Base-by-base conservation (phyloP, 805 yeast species). In the Wickerhamomyces alni region DNA sequence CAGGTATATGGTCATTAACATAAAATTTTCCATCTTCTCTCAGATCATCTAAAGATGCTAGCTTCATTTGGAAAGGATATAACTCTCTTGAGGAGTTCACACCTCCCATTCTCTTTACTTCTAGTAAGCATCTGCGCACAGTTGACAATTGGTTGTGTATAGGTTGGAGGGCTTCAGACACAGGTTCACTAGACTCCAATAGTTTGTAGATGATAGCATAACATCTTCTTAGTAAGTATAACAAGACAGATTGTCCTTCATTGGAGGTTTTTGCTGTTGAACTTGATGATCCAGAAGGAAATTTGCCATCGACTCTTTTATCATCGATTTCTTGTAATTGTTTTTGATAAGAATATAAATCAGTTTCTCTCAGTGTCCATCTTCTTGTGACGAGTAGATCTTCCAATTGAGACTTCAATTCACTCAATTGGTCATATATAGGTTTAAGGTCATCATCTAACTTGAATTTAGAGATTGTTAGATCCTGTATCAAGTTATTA, bases 321-420 rank as follows among this genome's bases (percentile, higher is more conserved):
- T 79, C 82, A 57, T 91, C 96, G 45, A 93, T 80, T 41, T 69
- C 74, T 52, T 77, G 80, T 45, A 93, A 68, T 46, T 72, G 70
- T 54, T 81, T 78, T 62, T 88, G 95, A 58, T 85, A 89, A 36
- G 74, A 72, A 64, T 84, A 93, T 45, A 93, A 70, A 63, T 93
- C 99, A 0, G 99, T 93, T 55, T 89, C 96, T 55, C 99, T 77
- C 65, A 93, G 69, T 2, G 98, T 91, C 99, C 99, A 93, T 59
- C 99, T 76, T 62, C 96, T 80, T 3, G 99, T 93, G 33, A 93
- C 78, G 51, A 91, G 70, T 46, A 93, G 67, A 49, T 86, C 87
- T 51, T 87, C 96, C 44, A 93, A 70, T 16, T 81, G 80, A 18
- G 77, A 70, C 58, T 87, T 86, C 50, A 87, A 70, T 33, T 72